Percentiles rank a stretch among this genome's conserved stretches.
Conservation (phyloP, 2,329 filamentous ascomycete genomes). For the Apiospora rasikravindrae region DNA sequence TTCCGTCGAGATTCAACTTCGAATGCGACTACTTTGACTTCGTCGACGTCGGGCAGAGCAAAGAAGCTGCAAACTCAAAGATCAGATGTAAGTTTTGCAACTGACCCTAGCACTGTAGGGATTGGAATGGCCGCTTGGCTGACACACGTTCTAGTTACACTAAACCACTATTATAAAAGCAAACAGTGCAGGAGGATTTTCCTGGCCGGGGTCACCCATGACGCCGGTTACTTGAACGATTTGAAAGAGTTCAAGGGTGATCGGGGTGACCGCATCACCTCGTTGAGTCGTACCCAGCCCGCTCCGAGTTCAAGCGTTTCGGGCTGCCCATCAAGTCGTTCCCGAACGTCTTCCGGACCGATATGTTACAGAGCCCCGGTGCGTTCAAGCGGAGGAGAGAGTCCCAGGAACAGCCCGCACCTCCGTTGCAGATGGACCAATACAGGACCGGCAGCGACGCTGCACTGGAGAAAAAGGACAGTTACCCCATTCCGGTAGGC, state of each 20-base stretch:
- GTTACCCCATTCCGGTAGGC: neutral
- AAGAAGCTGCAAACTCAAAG: neutral
- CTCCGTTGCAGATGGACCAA: neutral
- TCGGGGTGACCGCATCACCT: neutral
- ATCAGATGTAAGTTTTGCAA: neutral
- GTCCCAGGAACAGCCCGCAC: neutral
- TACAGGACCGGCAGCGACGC: neutral
- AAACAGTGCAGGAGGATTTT: neutral
- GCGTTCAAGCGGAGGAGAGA: neutral
- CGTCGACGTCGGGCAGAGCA: neutral
- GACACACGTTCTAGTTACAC: neutral
- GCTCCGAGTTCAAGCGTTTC: neutral
- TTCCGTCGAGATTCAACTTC: neutral
- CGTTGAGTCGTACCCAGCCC: neutral
- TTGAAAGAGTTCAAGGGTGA: neutral
- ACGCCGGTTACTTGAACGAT: neutral
- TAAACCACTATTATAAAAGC: neutral
- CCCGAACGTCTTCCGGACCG: neutral
- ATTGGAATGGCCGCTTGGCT: neutral
- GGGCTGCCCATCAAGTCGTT: neutral
- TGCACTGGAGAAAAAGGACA: too few species aligned
- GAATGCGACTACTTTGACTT: neutral
- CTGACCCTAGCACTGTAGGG: neutral
- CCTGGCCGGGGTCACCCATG: neutral
- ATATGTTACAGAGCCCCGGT: neutral